Evolutionary conservation across 345 rosid species (phyloP), one percentile per base, ranked within the genome.

Genomic region (Dipteronia dyeriana): DNA sequence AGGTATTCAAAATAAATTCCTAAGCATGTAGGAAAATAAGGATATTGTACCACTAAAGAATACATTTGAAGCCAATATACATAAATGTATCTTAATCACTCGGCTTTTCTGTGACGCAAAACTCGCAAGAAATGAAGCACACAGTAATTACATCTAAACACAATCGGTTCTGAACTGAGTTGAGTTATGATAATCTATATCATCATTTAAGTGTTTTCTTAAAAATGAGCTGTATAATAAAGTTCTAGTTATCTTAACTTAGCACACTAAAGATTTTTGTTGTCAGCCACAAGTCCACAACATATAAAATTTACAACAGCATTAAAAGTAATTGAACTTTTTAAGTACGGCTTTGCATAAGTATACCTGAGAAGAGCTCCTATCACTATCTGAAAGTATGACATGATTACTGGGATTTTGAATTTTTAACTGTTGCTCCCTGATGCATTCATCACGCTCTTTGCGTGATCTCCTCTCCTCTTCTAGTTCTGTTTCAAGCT

Each of bases 381-480:
- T 80, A 79, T 86, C 88, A 53, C 78, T 76, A 60, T 87, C 94
- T 22, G 92, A 87, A 65, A 49, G 66, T 73, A 81, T 68, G 78
- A 81, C 86, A 75, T 79, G 78, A 78, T 78, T 83, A 66, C 87
- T 89, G 67, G 87, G 87, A 82, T 88, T 86, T 68, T 90, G 91
- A 49, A 88, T 87, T 85, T 86, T 96, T 80, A 86, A 47, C 60
- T 85, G 94, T 84, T 94, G 97, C 84, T 89, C 95, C 75, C 79
- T 86, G 84, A 91, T 83, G 84, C 85, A 71, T 76, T 85, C 86
- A 31, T 90, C 94, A 43, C 86, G 91, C 73, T 91, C 91, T 80
- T 82, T 87, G 38, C 88, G 97, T 38, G 89, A 91, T 85, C 86
- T 86, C 84, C 94, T 91, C 89, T 91, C 95, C 81, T 92, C 95